A percentile compares a stretch with the other conserved stretches of the same genome.
Evolutionary conservation across 805 yeast species (phyloP).

Genomic region (Yamadazyma laniorum): DNA sequence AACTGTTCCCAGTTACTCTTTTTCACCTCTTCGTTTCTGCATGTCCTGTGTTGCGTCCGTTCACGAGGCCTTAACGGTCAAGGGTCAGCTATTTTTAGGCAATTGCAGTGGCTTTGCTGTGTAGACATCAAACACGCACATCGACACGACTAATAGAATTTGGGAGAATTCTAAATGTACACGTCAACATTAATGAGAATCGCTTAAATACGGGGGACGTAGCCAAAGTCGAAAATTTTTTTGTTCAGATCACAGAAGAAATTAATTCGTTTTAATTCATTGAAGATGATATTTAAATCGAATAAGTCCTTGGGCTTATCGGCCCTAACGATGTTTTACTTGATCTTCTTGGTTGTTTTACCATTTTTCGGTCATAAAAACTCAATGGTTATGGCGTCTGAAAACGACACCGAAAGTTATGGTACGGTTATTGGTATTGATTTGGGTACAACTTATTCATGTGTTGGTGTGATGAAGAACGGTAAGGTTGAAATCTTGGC

Average conservation of each 20-base stretch:
- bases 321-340: slow-evolving; percentile 29
- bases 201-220: slow-evolving; percentile 9
- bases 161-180: slow-evolving; percentile 9
- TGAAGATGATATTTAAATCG: slow-evolving; percentile 9
- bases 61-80: too few species aligned
- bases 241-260: too few species aligned
- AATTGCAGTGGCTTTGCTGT: too few species aligned
- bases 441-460: slow-evolving; percentile 88
- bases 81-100: too few species aligned
- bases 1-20: too few species aligned
- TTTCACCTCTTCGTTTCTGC: too few species aligned
- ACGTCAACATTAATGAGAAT: slow-evolving; percentile 9
- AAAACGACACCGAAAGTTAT: slow-evolving; percentile 31
- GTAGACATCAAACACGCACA: too few species aligned
- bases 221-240: background rate
- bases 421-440: slow-evolving; percentile 69
- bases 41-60: too few species aligned
- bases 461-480: slow-evolving; percentile 92
- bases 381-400: slow-evolving; percentile 18
- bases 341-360: slow-evolving; percentile 30
- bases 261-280: background rate
- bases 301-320: slow-evolving; percentile 24
- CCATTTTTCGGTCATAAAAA: slow-evolving; percentile 29
- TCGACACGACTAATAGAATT: slow-evolving; percentile 8
- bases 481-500: slow-evolving; percentile 95